phyloP scores from a whole-genome alignment of 176 grass and related monocot genomes.

The Aegilops speltoides region DNA sequence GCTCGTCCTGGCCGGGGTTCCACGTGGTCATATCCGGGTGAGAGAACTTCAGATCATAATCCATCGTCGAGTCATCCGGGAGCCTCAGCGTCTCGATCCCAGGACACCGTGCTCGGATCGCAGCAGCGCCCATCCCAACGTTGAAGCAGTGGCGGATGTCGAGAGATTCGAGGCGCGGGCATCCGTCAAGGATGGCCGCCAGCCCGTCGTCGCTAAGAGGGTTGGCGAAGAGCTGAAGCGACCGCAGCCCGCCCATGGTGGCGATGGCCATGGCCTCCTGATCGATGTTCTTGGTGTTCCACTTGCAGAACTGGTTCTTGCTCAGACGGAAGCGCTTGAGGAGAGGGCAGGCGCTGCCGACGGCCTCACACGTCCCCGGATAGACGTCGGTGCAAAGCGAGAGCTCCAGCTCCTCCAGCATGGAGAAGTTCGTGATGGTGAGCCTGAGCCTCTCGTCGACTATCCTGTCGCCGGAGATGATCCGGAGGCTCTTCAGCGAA shows the following conservation, averaged over 20 bases:
- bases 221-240: constrained; percentile 32
- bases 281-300: background rate
- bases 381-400: background rate
- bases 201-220: background rate
- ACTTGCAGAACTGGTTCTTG: background rate
- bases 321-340: constrained; percentile 13
- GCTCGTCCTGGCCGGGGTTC: background rate
- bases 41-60: background rate
- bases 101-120: background rate
- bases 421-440: background rate
- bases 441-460: background rate
- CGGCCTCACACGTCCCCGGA: background rate
- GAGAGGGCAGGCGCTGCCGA: background rate
- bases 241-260: background rate
- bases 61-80: background rate
- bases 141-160: constrained; percentile 36
- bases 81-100: background rate
- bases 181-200: constrained; percentile 5
- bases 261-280: constrained; percentile 4
- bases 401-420: constrained; percentile 35
- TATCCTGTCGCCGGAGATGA: background rate
- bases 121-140: background rate
- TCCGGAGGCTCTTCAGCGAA: background rate
- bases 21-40: background rate
- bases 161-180: background rate